Evolutionary conservation across 2,329 filamentous ascomycete genomes (phyloP), one percentile per base, ranked within the genome.

Genomic region (Fusarium penzigii): DNA sequence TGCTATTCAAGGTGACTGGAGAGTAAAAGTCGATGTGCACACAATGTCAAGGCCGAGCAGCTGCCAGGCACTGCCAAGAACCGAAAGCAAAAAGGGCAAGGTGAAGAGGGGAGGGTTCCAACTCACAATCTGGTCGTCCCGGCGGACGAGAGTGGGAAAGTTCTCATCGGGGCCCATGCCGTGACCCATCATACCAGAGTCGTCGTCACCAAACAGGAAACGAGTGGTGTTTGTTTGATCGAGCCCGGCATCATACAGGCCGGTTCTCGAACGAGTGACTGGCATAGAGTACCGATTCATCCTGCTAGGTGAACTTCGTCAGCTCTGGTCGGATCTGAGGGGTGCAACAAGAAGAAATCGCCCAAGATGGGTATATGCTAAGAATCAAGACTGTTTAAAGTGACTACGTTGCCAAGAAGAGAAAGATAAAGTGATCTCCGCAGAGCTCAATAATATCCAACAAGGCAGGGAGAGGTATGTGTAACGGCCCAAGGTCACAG

Each of bases 221-320:
- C 89, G 86, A 25, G 90, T 84, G 12, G 90, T 92, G 73, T 94
- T 92, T 65, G 91, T 91, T 61, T 90, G 87, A 56, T 94, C 92
- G 51, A 96, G 77, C 39, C 83, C 82, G 63, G 85, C 80, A 59
- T 87, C 85, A 66, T 88, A 85, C 63, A 85, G 75, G 57, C 87
- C 83, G 60, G 80, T 85, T 60, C 87, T 83, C 59, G 86, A 84
- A 54, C 82, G 82, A 44, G 88, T 90, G 46, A 93, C 89, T 32
- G 93, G 93, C 89, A 97, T 92, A 5, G 93, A 97, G 72, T 96
- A 96, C 59, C 93, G 88, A 70, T 96, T 95, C 55, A 87, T 80
- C 61, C 90, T 95, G 63, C 63, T 56, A 55, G 20, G 64, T 53
- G 38, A 39, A 48, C 12, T 42, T 34, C 55, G 52, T 69, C 40